Conservation (phyloP, 139 green algal species). For the Micractinium sp. region DNA sequence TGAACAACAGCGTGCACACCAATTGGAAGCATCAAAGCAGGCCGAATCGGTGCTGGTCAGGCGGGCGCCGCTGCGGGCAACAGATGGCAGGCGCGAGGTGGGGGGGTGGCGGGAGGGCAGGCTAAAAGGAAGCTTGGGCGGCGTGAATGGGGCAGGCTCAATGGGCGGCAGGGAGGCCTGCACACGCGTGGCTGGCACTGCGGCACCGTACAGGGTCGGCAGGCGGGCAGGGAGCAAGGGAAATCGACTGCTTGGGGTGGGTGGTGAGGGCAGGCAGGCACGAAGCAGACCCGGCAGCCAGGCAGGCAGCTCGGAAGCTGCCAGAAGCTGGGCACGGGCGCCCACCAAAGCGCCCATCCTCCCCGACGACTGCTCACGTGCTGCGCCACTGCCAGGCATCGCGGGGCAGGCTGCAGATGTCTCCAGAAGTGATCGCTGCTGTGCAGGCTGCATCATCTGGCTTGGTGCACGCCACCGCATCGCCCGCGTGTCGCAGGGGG, state of each 20-base stretch:
- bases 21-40: too few species aligned
- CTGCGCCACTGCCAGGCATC: conserved; percentile 45
- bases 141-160: too few species aligned
- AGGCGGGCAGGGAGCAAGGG: too few species aligned
- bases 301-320: neutral
- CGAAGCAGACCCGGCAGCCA: neutral
- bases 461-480: conserved; percentile 21
- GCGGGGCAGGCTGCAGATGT: conserved; percentile 35
- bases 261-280: neutral
- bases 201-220: too few species aligned
- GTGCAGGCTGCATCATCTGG: conserved; percentile 30
- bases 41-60: too few species aligned
- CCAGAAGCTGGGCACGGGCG: neutral
- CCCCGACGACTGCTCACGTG: neutral
- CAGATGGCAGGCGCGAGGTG: too few species aligned
- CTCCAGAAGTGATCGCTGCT: neutral
- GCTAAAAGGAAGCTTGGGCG: too few species aligned
- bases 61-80: too few species aligned
- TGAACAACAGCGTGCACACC: too few species aligned
- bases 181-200: too few species aligned
- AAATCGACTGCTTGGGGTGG: neutral
- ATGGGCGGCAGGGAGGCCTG: too few species aligned
- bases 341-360: neutral
- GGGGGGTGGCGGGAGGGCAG: too few species aligned
- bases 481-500: neutral